phyloP scores from a whole-genome alignment of 1,284 basidiomycete genomes.

The Cryptococcus floricola region DNA sequence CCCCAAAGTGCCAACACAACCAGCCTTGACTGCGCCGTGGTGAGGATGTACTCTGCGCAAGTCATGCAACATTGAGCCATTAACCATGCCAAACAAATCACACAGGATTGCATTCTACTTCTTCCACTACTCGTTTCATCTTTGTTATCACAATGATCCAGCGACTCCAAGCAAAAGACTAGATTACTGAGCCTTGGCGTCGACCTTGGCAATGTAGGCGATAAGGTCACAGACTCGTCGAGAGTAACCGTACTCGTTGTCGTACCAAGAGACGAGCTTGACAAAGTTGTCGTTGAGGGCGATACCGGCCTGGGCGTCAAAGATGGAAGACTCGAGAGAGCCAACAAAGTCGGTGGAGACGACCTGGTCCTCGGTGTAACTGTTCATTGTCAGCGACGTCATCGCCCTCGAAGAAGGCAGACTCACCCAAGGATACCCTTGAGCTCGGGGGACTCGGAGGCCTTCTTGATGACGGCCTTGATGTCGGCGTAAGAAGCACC shows the following conservation, averaged over 20 bases:
- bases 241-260: constrained; percentile 76
- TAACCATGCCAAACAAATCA: neutral
- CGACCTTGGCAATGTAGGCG: constrained; percentile 73
- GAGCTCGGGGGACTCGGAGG: constrained; percentile 63
- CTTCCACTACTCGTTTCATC: neutral
- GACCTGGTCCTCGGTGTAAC: constrained; percentile 89
- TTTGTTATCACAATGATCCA: neutral
- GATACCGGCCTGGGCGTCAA: constrained; percentile 91
- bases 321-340: constrained; percentile 72
- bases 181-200: constrained; percentile 48
- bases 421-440: constrained; percentile 71
- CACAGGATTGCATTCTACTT: neutral
- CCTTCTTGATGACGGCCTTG: constrained; percentile 81
- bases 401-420: neutral
- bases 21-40: too few species aligned
- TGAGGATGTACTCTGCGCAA: too few species aligned
- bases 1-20: too few species aligned
- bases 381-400: constrained; percentile 5
- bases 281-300: constrained; percentile 89
- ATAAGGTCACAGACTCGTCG: constrained; percentile 89
- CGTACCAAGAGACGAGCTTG: constrained; percentile 94
- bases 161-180: too few species aligned
- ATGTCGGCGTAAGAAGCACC: constrained; percentile 81
- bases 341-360: constrained; percentile 95
- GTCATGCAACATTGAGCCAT: too few species aligned